phyloP scores from a whole-genome alignment of 306 rosid genomes.

The Mimosa pudica region DNA sequence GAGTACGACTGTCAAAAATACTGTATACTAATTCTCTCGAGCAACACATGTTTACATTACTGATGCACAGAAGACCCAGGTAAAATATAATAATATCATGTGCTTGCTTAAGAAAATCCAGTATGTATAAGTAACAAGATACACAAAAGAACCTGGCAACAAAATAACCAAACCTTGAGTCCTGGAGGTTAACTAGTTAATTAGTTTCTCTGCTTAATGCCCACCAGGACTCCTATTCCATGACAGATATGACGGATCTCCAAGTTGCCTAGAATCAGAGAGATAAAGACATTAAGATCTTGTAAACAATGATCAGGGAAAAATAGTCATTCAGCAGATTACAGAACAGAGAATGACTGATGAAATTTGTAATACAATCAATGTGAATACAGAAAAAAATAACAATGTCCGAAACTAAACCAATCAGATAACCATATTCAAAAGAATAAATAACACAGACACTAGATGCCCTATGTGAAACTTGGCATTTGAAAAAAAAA shows the following conservation, averaged over 20 bases:
- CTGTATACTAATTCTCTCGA: constrained; percentile 21
- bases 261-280: constrained; percentile 73
- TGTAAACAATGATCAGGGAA: neutral
- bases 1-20: neutral
- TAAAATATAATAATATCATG: constrained; percentile 15
- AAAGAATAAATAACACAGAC: neutral
- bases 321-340: neutral
- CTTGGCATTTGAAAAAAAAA: neutral
- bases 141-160: constrained; percentile 43
- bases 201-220: constrained; percentile 44
- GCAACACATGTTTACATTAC: constrained; percentile 42
- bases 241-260: constrained; percentile 91
- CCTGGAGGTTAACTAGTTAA: constrained; percentile 23
- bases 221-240: constrained; percentile 87
- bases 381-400: too few relatives aligned
- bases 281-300: constrained; percentile 17
- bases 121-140: constrained; percentile 33
- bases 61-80: constrained; percentile 7
- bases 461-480: neutral
- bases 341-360: constrained; percentile 2
- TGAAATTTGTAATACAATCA: neutral
- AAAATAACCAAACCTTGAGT: constrained; percentile 16
- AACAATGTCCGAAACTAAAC: too few relatives aligned
- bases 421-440: too few relatives aligned
- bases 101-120: constrained; percentile 15